These are phyloP conservation scores for Ogataea allantospora DNA, from an alignment of 805 yeast species.

Conservation along the genomic window DNA sequence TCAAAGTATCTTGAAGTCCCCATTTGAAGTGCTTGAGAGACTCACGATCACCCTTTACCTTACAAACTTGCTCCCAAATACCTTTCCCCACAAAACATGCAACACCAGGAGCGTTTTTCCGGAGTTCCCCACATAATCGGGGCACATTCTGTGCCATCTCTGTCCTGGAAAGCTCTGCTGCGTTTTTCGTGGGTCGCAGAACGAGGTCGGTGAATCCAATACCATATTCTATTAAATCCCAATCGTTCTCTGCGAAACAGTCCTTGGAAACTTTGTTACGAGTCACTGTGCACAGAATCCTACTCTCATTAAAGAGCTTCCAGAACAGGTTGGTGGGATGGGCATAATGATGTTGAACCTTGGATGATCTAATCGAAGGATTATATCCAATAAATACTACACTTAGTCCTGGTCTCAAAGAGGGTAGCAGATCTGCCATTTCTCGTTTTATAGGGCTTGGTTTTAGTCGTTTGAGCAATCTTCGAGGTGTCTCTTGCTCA, in stretches of 20 bases:
- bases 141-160: slow-evolving; percentile 62
- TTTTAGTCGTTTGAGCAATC: background rate
- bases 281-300: slow-evolving; percentile 35
- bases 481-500: background rate
- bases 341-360: slow-evolving; percentile 67
- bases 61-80: slow-evolving; percentile 62
- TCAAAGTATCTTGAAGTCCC: slow-evolving; percentile 45
- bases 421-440: slow-evolving; percentile 19
- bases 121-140: slow-evolving; percentile 45
- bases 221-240: slow-evolving; percentile 37
- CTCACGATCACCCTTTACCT: slow-evolving; percentile 32
- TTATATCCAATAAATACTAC: slow-evolving; percentile 69
- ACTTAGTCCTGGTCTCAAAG: slow-evolving; percentile 25
- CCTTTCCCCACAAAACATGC: slow-evolving; percentile 71
- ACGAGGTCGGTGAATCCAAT: slow-evolving; percentile 76
- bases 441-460: background rate
- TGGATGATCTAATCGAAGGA: slow-evolving; percentile 65
- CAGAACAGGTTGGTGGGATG: slow-evolving; percentile 68
- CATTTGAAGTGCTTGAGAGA: slow-evolving; percentile 42
- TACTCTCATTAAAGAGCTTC: slow-evolving; percentile 57
- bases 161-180: slow-evolving; percentile 46
- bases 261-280: background rate
- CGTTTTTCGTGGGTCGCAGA: slow-evolving; percentile 57
- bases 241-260: slow-evolving; percentile 20
- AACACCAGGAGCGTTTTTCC: slow-evolving; percentile 36